Base-by-base conservation (phyloP, 2,329 filamentous ascomycete species). In the Aspergillus pseudoterreus region DNA sequence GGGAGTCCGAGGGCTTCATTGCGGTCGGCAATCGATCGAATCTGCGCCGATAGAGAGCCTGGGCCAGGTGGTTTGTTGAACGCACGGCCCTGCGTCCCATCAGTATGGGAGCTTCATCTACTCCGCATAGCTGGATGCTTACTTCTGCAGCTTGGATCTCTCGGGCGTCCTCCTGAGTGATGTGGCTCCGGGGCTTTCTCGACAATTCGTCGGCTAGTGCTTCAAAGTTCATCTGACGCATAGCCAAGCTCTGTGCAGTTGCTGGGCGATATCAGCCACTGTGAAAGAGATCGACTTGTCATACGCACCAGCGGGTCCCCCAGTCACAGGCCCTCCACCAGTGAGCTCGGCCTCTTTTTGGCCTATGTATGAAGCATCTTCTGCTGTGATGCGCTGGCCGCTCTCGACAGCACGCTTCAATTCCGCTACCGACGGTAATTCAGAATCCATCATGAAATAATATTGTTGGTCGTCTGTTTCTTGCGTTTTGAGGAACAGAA, bases 211-310 rank as follows among this genome's bases (percentile, higher is more conserved):
- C 63, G 1, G 68, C 19, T 44, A 65, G 68, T 19, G 53, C 61
- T 42, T 71, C 64, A 15, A 69, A 69, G 21, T 67, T 68, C 59
- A 64, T 68, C 49, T 69, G 66, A 36, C 59, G 55, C 57, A 67
- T 68, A 0, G 62, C 63, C 17, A 69, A 55, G 39, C 64, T 64
- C 15, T 70, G 67, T 0, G 66, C 68, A 10, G 63, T 69, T 9
- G 66, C 68, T 70, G 15, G 8, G 3, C n/a, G 11, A 11, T 10
- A 10, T 30, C 8, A 30, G 27, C 8, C 27, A 30, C 8, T 30
- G 27, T 9, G 2, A 30, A 27, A 11, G 9, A 30, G 6, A 30
- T 30, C 3, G 6, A 2, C 27, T 30, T 30, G 27, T 30, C 6
- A 2, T 30, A 30, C 27, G 27, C 8, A 30, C 27, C 27, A 10